Evolutionary conservation across 768 basidiomycete species (phyloP), one percentile per base, ranked within the genome.

Genomic region (Pleurotus cornucopiae): DNA sequence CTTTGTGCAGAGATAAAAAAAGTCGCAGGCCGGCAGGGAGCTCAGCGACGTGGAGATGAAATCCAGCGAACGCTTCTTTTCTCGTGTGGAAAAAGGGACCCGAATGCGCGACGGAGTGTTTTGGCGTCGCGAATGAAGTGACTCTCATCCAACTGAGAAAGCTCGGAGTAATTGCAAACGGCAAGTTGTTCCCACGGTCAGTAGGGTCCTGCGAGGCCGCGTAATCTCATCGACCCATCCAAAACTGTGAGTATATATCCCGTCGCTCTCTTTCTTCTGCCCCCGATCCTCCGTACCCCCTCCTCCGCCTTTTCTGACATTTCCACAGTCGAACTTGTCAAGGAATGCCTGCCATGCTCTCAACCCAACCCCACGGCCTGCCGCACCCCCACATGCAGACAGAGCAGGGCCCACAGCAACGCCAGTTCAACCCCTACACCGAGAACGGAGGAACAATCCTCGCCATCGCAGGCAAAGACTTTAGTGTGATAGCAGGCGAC

Each of bases 381-480:
- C 51, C 51, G 14, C 51, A 25, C 20, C 23, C 51, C 11, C 21
- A 53, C 7, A 39, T 41, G 41, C 39, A 39, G 41, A 40, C 51
- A n/a, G 51, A 53, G 51, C 51, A 53, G 38, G 48, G 48, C 73
- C 73, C 38, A 30, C 80, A 82, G 56, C 79, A 86, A 62, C 75
- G 83, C 46, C 76, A 78, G 41, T 95, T 96, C 76, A 87, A 91
- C 66, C 94, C 94, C 0, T 96, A 97, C 81, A 79, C 86, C 2
- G 85, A 93, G 63, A 98, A 98, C 63, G 96, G 96, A 26, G 96
- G 97, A 23, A 94, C 95, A 16, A 96, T 98, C 73, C 85, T 99
- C 64, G 91, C 91, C 66, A 91, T 98, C 67, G 93, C 95, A 4
- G 97, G 96, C 53, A 82, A 84, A 45, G 91, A 94, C 70, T 98